Percentiles rank a stretch among this genome's conserved stretches.
Evolutionary conservation across 140 eudicot species (phyloP).

Genomic region (Bidens hawaiensis): DNA sequence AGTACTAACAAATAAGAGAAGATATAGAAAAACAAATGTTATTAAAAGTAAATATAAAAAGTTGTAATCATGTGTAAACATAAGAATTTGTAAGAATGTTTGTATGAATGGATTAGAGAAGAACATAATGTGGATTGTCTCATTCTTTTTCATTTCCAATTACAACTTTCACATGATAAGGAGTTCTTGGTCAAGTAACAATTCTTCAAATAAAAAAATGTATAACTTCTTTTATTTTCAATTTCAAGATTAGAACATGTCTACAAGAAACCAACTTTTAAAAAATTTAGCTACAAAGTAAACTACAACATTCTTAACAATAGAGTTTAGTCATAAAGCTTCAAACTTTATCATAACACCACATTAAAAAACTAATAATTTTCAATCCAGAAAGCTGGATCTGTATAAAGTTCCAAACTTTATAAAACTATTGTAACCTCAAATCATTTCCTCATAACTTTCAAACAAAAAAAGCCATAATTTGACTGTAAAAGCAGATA

Average conservation of each 20-base stretch:
- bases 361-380: neutral
- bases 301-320: neutral
- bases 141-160: neutral
- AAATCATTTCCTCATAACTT: neutral
- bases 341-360: neutral
- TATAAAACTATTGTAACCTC: neutral
- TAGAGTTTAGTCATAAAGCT: too few species aligned
- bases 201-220: neutral
- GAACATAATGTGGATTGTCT: too few species aligned
- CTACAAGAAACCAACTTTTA: neutral
- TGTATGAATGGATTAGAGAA: too few species aligned
- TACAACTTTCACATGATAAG: neutral
- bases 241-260: neutral
- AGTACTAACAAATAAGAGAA: too few species aligned
- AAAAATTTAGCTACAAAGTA: neutral
- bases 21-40: too few species aligned
- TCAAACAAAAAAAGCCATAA: neutral
- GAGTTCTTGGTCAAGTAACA: neutral
- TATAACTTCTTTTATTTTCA: neutral
- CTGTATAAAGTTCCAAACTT: neutral
- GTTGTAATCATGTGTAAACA: too few species aligned
- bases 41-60: too few species aligned
- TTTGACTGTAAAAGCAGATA: slow-evolving; percentile 1
- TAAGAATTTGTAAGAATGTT: too few species aligned
- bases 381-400: neutral